These are phyloP conservation scores for Metarhizium rileyi DNA, from an alignment of 2,329 filamentous ascomycete species.

Conservation along the genomic window DNA sequence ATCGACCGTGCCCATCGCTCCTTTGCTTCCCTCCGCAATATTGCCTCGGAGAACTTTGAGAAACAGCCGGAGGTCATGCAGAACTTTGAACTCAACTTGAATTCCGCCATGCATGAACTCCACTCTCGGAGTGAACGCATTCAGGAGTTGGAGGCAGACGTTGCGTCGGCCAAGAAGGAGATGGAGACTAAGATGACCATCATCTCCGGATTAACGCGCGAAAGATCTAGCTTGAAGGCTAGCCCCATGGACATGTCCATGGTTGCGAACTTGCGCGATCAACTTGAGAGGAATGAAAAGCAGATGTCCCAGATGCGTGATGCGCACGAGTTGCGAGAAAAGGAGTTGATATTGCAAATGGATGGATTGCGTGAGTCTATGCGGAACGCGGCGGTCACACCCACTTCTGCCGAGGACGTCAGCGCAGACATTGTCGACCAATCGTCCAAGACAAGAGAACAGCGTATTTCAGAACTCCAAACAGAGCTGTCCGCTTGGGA, in stretches of 20 bases:
- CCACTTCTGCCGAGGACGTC: conserved; percentile 10
- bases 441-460: conserved; percentile 20
- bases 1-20: conserved; percentile 88
- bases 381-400: conserved; percentile 15
- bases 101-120: conserved; percentile 85
- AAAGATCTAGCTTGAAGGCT: conserved; percentile 77
- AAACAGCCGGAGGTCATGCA: conserved; percentile 75
- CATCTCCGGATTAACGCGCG: conserved; percentile 86
- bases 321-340: conserved; percentile 62
- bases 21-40: conserved; percentile 78
- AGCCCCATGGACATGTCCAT: conserved; percentile 87
- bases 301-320: conserved; percentile 68
- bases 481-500: conserved; percentile 67
- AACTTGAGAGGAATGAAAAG: conserved; percentile 77
- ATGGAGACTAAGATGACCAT: conserved; percentile 96
- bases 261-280: conserved; percentile 76
- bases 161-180: conserved; percentile 78
- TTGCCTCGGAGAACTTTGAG: conserved; percentile 81
- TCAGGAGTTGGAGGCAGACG: conserved; percentile 78
- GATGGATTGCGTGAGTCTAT: conserved; percentile 53
- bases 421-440: conserved; percentile 18
- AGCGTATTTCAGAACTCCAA: conserved; percentile 56
- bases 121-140: conserved; percentile 81
- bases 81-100: conserved; percentile 85
- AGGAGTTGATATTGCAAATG: conserved; percentile 63